Base-by-base conservation (phyloP, 139 green algal genomes). In the Zygnema cylindricum region DNA sequence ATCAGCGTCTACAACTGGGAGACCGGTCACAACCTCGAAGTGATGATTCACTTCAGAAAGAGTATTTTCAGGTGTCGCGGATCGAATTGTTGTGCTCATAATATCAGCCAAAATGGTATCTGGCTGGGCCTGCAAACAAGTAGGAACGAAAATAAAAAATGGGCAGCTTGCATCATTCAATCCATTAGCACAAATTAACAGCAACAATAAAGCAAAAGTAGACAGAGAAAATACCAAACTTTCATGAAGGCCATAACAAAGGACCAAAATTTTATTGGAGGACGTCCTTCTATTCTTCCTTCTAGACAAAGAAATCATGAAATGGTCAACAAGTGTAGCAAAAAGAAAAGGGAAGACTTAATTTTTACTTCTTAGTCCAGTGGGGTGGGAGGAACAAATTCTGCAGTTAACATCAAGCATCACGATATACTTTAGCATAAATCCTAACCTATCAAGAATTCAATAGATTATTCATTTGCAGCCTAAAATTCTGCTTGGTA, bases 1-100 rank as follows among this genome's bases (percentile, higher is more conserved):
- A 78, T 88, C 76, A 3, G 57, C 40, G 79, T 87, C 79, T 7
- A 89, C 55, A 2, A 89, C 84, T 16, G 84, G 84, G 2, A 89
- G 84, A 2, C 84, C 84, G 3, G 84, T 69, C 76, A 89, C 33
- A 7, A 22, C 38, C 11, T 89, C 84, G 78, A 89, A 89, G 76
- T 89, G 40, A 7, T 87, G 84, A 2, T 89, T 69, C 76, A 89
- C 77, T 38, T 2, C 55, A 16, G 25, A 16, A 7, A 89, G 3
- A 2, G 32, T 87, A 7, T 49, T 7, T 2, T 39, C 32, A 2
- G 39, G 77, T 78, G 40, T 39, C 77, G 42, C 84, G 11, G 84
- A 25, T 23, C 22, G 76, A 2, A 89, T 7, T 11, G 32, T 3
- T 7, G 3, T 89, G 2, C 7, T 88, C 76, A 89, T 89, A 2